phyloP scores from a whole-genome alignment of 108 stramenopile species.

The Cyclotella atomus region DNA sequence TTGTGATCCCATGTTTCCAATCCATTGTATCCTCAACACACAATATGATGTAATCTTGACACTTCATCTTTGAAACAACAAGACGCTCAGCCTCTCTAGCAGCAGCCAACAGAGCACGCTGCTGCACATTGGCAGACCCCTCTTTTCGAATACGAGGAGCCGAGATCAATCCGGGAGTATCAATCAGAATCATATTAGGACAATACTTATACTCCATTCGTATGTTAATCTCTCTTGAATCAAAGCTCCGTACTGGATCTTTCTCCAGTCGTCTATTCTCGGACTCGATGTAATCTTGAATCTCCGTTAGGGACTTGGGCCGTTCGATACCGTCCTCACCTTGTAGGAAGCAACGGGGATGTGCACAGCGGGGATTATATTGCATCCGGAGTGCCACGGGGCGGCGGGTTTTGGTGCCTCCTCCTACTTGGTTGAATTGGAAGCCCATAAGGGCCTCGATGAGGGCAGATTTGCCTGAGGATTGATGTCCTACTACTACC shows the following conservation, averaged over 20 bases:
- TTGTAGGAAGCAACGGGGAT: slow-evolving; percentile 81
- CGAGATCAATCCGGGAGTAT: slow-evolving; percentile 91
- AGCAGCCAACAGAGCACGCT: slow-evolving; percentile 74
- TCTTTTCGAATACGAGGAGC: slow-evolving; percentile 69
- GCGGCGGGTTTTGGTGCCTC: slow-evolving; percentile 92
- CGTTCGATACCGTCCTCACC: slow-evolving; percentile 77
- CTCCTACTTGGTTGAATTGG: slow-evolving; percentile 96
- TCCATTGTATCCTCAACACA: slow-evolving; percentile 96
- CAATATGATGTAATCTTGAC: slow-evolving; percentile 90
- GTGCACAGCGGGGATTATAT: slow-evolving; percentile 88
- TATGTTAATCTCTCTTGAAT: slow-evolving; percentile 89
- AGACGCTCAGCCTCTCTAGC: slow-evolving; percentile 89
- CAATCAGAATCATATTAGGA: slow-evolving; percentile 95
- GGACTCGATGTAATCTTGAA: slow-evolving; percentile 89
- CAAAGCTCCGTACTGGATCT: slow-evolving; percentile 89
- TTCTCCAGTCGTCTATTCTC: slow-evolving; percentile 89
- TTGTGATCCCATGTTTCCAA: slow-evolving; percentile 92
- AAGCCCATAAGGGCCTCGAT: slow-evolving; percentile 97
- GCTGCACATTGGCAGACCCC: slow-evolving; percentile 67
- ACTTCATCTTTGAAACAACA: slow-evolving; percentile 85
- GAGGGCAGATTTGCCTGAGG: slow-evolving; percentile 91
- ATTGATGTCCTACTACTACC: slow-evolving; percentile 93
- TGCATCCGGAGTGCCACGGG: slow-evolving; percentile 95
- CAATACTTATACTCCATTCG: slow-evolving; percentile 96
- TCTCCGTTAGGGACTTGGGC: slow-evolving; percentile 59